Conservation (phyloP, 768 basidiomycete genomes). For the Boletus patriciae region DNA sequence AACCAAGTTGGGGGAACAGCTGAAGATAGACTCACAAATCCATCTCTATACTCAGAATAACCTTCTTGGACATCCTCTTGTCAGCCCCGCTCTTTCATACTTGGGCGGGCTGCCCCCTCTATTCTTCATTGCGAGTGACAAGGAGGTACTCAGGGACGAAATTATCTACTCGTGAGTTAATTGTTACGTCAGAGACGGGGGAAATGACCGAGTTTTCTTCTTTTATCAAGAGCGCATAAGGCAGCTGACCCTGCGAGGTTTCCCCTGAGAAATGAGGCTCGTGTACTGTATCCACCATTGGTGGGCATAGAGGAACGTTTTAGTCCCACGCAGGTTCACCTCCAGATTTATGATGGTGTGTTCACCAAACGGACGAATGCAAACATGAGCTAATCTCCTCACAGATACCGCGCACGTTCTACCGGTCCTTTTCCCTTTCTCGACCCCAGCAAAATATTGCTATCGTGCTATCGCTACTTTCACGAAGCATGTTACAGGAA, state of each 20-base stretch:
- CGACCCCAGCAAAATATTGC: constrained; percentile 77
- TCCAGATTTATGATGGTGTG: constrained; percentile 88
- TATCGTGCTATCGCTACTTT: constrained; percentile 77
- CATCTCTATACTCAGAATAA: constrained; percentile 87
- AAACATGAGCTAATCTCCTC: constrained; percentile 7
- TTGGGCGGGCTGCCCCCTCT: constrained; percentile 91
- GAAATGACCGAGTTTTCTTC: not conserved
- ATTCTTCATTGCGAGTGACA: constrained; percentile 80
- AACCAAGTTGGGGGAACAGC: constrained; percentile 48
- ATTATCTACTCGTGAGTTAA: constrained; percentile 74
- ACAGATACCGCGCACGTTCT: constrained; percentile 71
- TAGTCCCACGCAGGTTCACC: constrained; percentile 77
- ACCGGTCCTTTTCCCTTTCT: constrained; percentile 73
- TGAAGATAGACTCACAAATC: constrained; percentile 66
- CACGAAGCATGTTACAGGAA: constrained; percentile 62
- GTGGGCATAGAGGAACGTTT: constrained; percentile 52
- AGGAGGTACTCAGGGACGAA: constrained; percentile 91
- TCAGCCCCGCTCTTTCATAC: constrained; percentile 79
- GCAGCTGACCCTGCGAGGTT: constrained; percentile 82
- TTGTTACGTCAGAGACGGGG: not conserved
- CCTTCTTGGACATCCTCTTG: constrained; percentile 72
- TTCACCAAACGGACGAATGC: constrained; percentile 21
- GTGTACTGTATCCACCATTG: constrained; percentile 56
- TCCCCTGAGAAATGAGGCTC: constrained; percentile 45
- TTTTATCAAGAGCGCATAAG: constrained; percentile 72